phyloP scores from a whole-genome alignment of 352 stramenopile species.

The Globisporangium perplexum region DNA sequence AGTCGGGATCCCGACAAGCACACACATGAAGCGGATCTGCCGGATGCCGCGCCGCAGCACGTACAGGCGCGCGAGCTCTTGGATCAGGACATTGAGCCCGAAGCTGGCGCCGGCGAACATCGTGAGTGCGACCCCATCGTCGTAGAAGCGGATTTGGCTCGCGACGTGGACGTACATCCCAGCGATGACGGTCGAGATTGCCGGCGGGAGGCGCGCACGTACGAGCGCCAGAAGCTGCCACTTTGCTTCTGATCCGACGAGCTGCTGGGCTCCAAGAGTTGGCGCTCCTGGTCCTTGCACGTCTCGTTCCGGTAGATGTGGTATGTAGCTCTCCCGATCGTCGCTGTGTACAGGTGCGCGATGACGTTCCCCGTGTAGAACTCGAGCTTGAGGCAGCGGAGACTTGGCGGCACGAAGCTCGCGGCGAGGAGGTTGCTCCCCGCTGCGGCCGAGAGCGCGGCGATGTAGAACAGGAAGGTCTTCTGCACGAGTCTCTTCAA shows the following conservation, averaged over 20 bases:
- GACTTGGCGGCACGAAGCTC: not conserved
- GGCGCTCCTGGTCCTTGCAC: conserved; percentile 6
- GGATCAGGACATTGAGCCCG: not conserved
- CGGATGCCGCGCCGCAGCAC: conserved; percentile 22
- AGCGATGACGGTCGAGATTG: not conserved
- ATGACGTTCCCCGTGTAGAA: conserved; percentile 21
- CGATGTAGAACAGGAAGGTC: not conserved
- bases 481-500: not conserved
- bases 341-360: too few relatives aligned
- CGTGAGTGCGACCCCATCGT: not conserved
- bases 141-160: conserved; percentile 4
- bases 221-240: conserved; percentile 3
- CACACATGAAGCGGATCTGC: conserved; percentile 30
- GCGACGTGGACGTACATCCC: conserved; percentile 1
- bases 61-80: conserved; percentile 22
- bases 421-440: not conserved
- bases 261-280: too few relatives aligned
- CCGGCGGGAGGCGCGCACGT: conserved; percentile 2
- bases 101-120: conserved; percentile 2
- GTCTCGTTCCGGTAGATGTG: conserved; percentile 22
- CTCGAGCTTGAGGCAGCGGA: conserved; percentile 16
- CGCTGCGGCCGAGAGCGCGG: not conserved
- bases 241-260: not conserved
- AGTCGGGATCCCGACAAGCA: conserved; percentile 26
- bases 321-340: too few relatives aligned